Evolutionary conservation across 768 basidiomycete species (phyloP).

Genomic region (Roridomyces roridus): DNA sequence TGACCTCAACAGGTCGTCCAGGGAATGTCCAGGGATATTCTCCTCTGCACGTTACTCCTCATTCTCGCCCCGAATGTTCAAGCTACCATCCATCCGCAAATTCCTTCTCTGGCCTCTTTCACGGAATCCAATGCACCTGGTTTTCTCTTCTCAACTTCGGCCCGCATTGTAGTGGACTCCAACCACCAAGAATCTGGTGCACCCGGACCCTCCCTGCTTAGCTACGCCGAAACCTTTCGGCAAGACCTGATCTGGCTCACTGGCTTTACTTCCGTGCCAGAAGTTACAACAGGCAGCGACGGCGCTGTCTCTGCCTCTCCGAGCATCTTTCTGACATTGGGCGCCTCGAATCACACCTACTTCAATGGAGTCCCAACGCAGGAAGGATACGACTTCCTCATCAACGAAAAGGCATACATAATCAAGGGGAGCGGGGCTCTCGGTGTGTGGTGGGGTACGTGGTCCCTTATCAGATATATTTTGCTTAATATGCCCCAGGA

Average conservation of each 20-base stretch:
- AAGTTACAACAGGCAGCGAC: slow-evolving; percentile 17
- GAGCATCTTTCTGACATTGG: slow-evolving; percentile 39
- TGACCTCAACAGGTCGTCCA: too few relatives aligned
- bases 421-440: slow-evolving; percentile 41
- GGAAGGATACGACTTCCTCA: slow-evolving; percentile 45
- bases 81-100: slow-evolving; percentile 37
- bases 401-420: slow-evolving; percentile 34
- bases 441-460: slow-evolving; percentile 49
- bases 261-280: slow-evolving; percentile 32
- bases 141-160: slow-evolving; percentile 37
- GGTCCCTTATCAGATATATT: background rate
- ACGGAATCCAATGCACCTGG: slow-evolving; percentile 21
- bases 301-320: slow-evolving; percentile 10
- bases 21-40: too few relatives aligned
- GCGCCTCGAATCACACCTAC: slow-evolving; percentile 33
- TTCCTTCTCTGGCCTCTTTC: slow-evolving; percentile 45
- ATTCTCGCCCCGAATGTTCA: too few relatives aligned
- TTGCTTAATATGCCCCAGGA: background rate
- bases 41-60: too few relatives aligned
- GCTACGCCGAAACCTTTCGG: slow-evolving; percentile 44
- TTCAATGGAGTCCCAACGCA: slow-evolving; percentile 43
- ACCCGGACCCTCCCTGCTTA: slow-evolving; percentile 34
- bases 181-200: slow-evolving; percentile 17
- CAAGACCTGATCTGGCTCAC: slow-evolving; percentile 39
- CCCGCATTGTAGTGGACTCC: slow-evolving; percentile 44